Evolutionary conservation across 257 asterid species (phyloP), one percentile per base, ranked within the genome.

Genomic region (Paulownia fortunei): DNA sequence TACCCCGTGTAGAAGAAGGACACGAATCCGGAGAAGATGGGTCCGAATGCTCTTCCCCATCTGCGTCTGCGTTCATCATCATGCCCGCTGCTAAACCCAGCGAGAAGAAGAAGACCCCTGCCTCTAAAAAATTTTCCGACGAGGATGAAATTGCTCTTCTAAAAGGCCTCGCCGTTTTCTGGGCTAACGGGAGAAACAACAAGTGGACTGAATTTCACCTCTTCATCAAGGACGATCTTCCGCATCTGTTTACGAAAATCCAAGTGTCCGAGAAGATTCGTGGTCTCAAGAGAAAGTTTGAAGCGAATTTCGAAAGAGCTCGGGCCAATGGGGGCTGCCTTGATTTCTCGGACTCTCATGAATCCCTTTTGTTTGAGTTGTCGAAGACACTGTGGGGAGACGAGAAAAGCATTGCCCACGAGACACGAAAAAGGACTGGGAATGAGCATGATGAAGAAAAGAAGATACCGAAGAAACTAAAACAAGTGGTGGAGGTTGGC

Each of bases 251-350:
- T 65, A 15, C 85, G 0, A 81, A 36, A 34, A 26, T 3, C 46
- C 85, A 81, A 56, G 72, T 81, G 3, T 76, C 76, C 30, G 82
- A 81, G 72, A 77, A 77, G 65, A 59, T 81, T 64, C 82, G 85
- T 9, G 0, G 8, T 5, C 73, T 81, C 24, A 81, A 34, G 72
- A 41, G 0, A 8, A 81, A 77, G 78, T 81, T 77, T 19, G 42
- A 68, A 0, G 7, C 16, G 0, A 69, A 69, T 59, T 58, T 1
- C 6, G 56, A 61, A 9, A 74, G 37, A 52, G 63, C 56, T 26
- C 46, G 23, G 7, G 82, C 74, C 3, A 81, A 70, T 54, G 76
- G 56, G 30, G 81, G 70, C 8, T 5, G 3, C 8, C 60, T 44
- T 9, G 67, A 72, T 72, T 18, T 76, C 12, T 36, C 76, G 0